phyloP scores from a whole-genome alignment of 2,329 filamentous ascomycete genomes.

The Penicillium sp. region DNA sequence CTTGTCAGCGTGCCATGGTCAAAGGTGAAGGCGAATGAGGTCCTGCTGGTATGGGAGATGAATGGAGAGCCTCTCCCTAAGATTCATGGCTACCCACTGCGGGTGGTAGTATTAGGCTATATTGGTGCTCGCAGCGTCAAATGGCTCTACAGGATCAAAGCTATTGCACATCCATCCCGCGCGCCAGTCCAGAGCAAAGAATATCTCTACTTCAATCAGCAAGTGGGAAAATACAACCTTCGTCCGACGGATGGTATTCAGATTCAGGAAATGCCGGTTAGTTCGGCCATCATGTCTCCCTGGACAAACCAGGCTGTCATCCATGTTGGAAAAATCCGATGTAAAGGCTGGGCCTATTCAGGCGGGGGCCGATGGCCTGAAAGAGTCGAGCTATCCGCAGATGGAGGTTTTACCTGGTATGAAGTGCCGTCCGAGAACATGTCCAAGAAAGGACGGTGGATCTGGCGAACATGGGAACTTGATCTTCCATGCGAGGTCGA shows the following conservation, averaged over 20 bases:
- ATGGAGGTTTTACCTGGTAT: slow-evolving; percentile 69
- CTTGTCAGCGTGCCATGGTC: slow-evolving; percentile 68
- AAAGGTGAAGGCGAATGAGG: slow-evolving; percentile 70
- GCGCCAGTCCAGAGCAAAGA: slow-evolving; percentile 69
- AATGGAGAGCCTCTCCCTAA: slow-evolving; percentile 66
- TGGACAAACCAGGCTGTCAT: slow-evolving; percentile 64
- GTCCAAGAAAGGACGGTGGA: slow-evolving; percentile 64
- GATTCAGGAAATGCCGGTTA: slow-evolving; percentile 75
- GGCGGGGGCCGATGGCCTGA: slow-evolving; percentile 65
- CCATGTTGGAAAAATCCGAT: slow-evolving; percentile 62
- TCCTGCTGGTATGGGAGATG: slow-evolving; percentile 73
- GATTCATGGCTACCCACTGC: slow-evolving; percentile 69
- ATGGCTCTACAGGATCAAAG: slow-evolving; percentile 67
- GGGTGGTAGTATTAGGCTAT: slow-evolving; percentile 58
- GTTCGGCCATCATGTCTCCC: slow-evolving; percentile 68
- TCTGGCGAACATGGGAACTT: slow-evolving; percentile 68
- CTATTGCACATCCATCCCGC: neutral
- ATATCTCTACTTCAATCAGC: slow-evolving; percentile 71
- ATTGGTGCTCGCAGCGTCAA: slow-evolving; percentile 56
- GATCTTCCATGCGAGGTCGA: slow-evolving; percentile 66
- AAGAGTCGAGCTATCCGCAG: slow-evolving; percentile 65
- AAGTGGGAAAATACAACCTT: slow-evolving; percentile 70
- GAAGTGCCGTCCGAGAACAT: slow-evolving; percentile 64
- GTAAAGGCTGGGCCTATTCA: slow-evolving; percentile 64
- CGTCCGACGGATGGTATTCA: slow-evolving; percentile 64